Evolutionary conservation across 768 basidiomycete species (phyloP).

Genomic region (Amanita molliuscula): DNA sequence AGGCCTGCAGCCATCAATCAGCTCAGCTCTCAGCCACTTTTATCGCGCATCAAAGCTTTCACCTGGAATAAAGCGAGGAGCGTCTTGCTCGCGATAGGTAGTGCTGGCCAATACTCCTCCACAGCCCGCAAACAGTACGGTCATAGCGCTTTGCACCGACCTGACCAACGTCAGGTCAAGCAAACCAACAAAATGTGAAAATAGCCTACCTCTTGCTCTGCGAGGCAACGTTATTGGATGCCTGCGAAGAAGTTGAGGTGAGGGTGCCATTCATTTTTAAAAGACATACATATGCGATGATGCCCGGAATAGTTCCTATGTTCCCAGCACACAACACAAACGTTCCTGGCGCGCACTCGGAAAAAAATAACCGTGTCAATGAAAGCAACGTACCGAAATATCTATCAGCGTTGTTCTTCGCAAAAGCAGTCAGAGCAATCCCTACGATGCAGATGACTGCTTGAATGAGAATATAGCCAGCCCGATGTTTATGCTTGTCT

Average conservation of each 20-base stretch:
- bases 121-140: slow-evolving; percentile 29
- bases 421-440: slow-evolving; percentile 27
- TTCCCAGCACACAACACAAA: slow-evolving; percentile 35
- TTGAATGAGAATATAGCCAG: slow-evolving; percentile 29
- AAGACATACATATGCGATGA: slow-evolving; percentile 30
- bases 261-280: background rate
- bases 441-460: slow-evolving; percentile 28
- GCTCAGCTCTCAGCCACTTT: background rate
- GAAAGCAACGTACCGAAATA: slow-evolving; percentile 27
- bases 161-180: slow-evolving; percentile 7
- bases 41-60: background rate
- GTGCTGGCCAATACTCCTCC: slow-evolving; percentile 35
- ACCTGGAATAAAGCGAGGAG: slow-evolving; percentile 36
- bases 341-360: slow-evolving; percentile 19
- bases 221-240: slow-evolving; percentile 37
- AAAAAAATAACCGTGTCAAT: background rate
- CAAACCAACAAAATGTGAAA: background rate
- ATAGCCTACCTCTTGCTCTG: slow-evolving; percentile 29
- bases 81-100: slow-evolving; percentile 29
- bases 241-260: slow-evolving; percentile 10
- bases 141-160: slow-evolving; percentile 28
- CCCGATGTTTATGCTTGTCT: slow-evolving; percentile 32
- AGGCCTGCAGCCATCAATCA: slow-evolving; percentile 18
- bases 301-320: slow-evolving; percentile 30
- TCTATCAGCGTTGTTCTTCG: slow-evolving; percentile 23